Conservation (phyloP, 176 grass and related monocot genomes). For the Chrysopogon serrulatus region DNA sequence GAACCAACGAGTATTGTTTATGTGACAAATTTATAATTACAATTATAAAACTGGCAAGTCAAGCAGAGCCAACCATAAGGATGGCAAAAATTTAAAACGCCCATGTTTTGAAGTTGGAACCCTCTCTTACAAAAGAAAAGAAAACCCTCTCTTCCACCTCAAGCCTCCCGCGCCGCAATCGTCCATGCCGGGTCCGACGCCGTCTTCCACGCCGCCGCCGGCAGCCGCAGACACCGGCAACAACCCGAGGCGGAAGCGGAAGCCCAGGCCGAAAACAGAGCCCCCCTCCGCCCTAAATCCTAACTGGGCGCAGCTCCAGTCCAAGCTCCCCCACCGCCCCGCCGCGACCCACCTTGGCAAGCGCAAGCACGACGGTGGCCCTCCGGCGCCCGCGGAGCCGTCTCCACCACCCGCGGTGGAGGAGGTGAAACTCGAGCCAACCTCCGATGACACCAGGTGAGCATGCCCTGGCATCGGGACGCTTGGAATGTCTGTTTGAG, state of each 20-base stretch:
- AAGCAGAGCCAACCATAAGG: no score
- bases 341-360: constrained; percentile 23
- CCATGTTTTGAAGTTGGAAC: no score
- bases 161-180: constrained; percentile 13
- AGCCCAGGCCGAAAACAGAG: constrained; percentile 25
- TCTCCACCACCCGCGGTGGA: neutral
- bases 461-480: neutral
- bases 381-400: constrained; percentile 21
- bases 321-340: constrained; percentile 52
- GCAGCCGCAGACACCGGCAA: constrained; percentile 13
- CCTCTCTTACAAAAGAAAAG: neutral
- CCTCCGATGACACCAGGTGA: constrained; percentile 65
- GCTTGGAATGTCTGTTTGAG: constrained; percentile 11
- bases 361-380: constrained; percentile 26
- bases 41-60: no score
- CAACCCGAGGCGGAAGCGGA: constrained; percentile 20
- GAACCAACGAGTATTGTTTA: no score
- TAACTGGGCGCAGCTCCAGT: constrained; percentile 92
- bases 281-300: constrained; percentile 48
- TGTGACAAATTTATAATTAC: no score
- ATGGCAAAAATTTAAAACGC: no score
- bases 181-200: constrained; percentile 21
- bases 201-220: constrained; percentile 7
- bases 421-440: constrained; percentile 44
- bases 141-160: neutral